Evolutionary conservation across 2,329 filamentous ascomycete species (phyloP), one percentile per base, ranked within the genome.

Genomic region (Claviceps pusilla): DNA sequence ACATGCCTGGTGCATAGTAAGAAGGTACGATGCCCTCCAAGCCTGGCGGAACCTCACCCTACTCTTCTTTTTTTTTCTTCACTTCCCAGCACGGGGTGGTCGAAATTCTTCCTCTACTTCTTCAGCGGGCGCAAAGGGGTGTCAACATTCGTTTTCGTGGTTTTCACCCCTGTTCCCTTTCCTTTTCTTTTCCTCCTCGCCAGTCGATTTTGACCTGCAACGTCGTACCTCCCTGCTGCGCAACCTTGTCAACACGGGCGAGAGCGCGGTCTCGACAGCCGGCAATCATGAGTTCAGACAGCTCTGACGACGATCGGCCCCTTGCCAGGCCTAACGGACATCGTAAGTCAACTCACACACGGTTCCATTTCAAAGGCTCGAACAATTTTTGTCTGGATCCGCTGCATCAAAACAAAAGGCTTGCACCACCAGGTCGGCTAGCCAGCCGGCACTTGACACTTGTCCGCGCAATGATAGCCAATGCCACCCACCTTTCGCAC

Each of bases 301-400:
- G 70, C 64, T 93, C 88, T 35, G 88, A 91, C 64, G 89, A 94
- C 66, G 88, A 94, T 69, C 79, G 78, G 73, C 89, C 89, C 69
- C 79, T 95, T 62, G 79, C 85, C 59, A 80, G 76, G 69, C 65
- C 75, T 58, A 86, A 86, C 71, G 83, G 82, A 57, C 75, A 80
- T 63, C 72, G 87, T 91, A 73, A 80, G 87, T 79, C 59, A 53
- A 55, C 47, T 58, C 31, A 53, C 57, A 39, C 28, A 10, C 16
- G 12, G 37, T 37, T 2, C 9, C 16, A n/a, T 24, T 7, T 11
- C 29, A 35, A 37, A 46, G 35, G 35, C 35, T 51, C 49, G 12
- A 11, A n/a, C 45, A 42, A 42, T 42, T 48, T 42, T 54, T 52
- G 24, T 48, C 10, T 47, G 51, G 33, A 29, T 33, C 51, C 33